Evolutionary conservation across 352 stramenopile species (phyloP), one percentile per base, ranked within the genome.

Genomic region (Thraustochytrium striatum): DNA sequence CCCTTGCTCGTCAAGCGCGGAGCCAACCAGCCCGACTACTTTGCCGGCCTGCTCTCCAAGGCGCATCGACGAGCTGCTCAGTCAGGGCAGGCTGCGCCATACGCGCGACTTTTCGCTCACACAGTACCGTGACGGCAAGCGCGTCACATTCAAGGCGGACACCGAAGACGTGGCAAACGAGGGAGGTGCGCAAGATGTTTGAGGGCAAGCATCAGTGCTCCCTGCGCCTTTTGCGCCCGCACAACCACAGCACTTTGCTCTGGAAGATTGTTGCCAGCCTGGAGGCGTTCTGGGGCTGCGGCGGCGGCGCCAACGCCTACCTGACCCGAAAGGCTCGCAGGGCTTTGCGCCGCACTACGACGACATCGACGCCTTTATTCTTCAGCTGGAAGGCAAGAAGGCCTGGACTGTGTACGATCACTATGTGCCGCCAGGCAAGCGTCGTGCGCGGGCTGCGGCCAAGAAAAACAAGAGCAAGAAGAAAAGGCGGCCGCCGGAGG

Each of bases 331-430:
- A 43, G 87, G 87, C 55, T 95, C 91, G 13, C 93, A 98, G 86
- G 94, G 94, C 13, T 98, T 98, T 87, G 93, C 93, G n/a, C 93
- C 94, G 2, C 94, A 98, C 85, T 98, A 97, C 70, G 94, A 98
- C 72, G 93, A 98, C 80, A 96, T 98, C 80, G 93, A 98, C 82
- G 93, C 93, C 0, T 98, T 98, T 82, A 86, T 97, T 78, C 79
- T 98, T 33, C 94, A 98, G 82, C 59, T 92, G 9, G 91, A 98
- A 86, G 94, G 93, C 43, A 89, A 82, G 25, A 98, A 98, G 83
- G 85, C 92, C 79, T 98, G 94, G 93, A 95, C 93, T 69, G 87
- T 96, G 44, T 96, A 96, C 73, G 61, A 86, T 47, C 88, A 88
- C 9, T 84, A 86, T 30, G 86, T 89, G 0, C 82, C 79, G 11